phyloP scores from a whole-genome alignment of 257 asterid species.

The Solanum virginianum region DNA sequence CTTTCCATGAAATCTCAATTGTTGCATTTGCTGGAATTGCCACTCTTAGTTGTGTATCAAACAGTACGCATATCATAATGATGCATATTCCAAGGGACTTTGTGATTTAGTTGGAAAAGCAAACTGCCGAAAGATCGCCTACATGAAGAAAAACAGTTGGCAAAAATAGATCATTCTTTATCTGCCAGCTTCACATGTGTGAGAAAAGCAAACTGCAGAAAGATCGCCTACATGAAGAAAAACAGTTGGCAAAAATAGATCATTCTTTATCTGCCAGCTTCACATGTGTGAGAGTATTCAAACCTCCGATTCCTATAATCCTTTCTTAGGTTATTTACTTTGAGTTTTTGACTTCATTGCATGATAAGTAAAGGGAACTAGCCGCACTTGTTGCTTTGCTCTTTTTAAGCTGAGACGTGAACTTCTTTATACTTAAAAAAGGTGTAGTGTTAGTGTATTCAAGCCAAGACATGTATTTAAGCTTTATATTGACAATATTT shows the following conservation, averaged over 20 bases:
- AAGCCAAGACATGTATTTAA: background rate
- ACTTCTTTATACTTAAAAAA: background rate
- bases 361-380: background rate
- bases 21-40: background rate
- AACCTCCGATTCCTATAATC: background rate
- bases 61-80: background rate
- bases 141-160: background rate
- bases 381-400: background rate
- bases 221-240: background rate
- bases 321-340: background rate
- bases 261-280: background rate
- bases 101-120: background rate
- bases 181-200: background rate
- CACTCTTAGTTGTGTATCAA: background rate
- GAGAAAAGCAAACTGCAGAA: background rate
- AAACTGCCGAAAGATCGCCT: background rate
- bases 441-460: background rate
- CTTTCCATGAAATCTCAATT: background rate
- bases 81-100: background rate
- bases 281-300: background rate
- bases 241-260: background rate
- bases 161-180: background rate
- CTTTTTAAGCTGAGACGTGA: background rate
- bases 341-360: background rate
- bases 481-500: background rate